Percentiles rank a stretch among this genome's conserved stretches.
Conservation (phyloP, 116 monocot genomes). For the Phalaenopsis hybrid region DNA sequence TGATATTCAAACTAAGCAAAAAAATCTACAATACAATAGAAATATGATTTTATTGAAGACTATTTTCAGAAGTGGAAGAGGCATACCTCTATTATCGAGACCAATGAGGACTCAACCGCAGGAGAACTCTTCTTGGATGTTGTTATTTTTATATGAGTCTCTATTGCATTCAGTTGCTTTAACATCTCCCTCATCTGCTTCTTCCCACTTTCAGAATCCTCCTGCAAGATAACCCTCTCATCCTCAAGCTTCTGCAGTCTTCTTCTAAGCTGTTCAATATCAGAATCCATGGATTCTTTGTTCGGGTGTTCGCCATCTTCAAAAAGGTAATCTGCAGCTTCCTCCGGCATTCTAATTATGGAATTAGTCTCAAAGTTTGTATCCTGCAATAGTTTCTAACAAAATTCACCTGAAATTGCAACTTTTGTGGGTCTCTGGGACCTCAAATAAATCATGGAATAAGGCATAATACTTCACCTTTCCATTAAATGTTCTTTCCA, state of each 20-base stretch:
- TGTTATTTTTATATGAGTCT: constrained; percentile 18
- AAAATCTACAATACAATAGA: background rate
- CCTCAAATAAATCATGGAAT: constrained; percentile 28
- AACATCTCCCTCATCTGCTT: constrained; percentile 50
- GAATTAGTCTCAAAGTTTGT: constrained; percentile 10
- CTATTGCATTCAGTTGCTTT: constrained; percentile 39
- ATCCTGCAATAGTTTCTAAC: constrained; percentile 4
- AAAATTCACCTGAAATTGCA: background rate
- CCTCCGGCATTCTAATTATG: constrained; percentile 6
- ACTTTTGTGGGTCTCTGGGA: constrained; percentile 14
- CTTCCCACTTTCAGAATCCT: constrained; percentile 18
- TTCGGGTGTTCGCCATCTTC: constrained; percentile 11
- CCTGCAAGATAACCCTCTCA: constrained; percentile 20
- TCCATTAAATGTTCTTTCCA: constrained; percentile 14
- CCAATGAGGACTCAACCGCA: constrained; percentile 18
- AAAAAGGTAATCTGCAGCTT: background rate
- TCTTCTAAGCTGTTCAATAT: constrained; percentile 32
- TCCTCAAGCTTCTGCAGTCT: constrained; percentile 37
- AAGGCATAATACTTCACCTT: background rate
- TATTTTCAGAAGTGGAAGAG: background rate
- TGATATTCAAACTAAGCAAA: background rate
- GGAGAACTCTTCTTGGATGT: constrained; percentile 13
- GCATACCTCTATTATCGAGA: constrained; percentile 63
- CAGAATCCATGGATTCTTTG: constrained; percentile 10
- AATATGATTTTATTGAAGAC: background rate